Evolutionary conservation across 345 rosid species (phyloP), one percentile per base, ranked within the genome.

Genomic region (Ricinus communis): DNA sequence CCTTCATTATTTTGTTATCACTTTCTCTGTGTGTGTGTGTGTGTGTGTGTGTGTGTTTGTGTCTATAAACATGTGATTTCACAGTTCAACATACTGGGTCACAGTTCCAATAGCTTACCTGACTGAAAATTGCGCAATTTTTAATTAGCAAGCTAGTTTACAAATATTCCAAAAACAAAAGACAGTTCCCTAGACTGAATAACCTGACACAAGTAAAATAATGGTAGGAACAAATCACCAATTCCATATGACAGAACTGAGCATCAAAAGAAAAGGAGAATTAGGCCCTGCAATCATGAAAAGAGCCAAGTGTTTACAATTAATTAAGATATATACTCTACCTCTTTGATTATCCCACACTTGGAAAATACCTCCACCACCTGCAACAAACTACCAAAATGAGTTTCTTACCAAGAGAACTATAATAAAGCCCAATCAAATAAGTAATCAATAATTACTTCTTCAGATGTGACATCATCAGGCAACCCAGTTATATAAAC

Each of bases 301-400:
- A 19, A 41, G 30, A 66, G 56, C 21, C 21, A 61, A 33, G 49
- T 16, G 33, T 22, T 30, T 24, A 38, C 54, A 41, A 56, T 22
- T 46, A 61, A 43, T 4, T 45, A 27, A 19, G 38, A 40, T 59
- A 27, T 41, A 63, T 60, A 69, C 40, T 24, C 43, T 85, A 93
- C 99, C 97, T 93, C 99, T 76, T 93, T 96, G 71, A 96, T 89
- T 80, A 93, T 86, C 70, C 99, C 98, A 67, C 99, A 96, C 85
- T 96, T 96, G 76, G 97, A 88, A 74, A 96, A 96, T 71, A 85
- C 93, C 85, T 88, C 96, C 66, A 79, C 91, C 72, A 96, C 81
- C 98, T 96, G 93, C 80, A 55, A 71, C 33, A 65, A 5, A 72
- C 60, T 64, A 64, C 70, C 18, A 24, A 71, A 21, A 72, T 78